Conservation (phyloP, 2,329 filamentous ascomycete genomes). For the Fusarium newnesense region DNA sequence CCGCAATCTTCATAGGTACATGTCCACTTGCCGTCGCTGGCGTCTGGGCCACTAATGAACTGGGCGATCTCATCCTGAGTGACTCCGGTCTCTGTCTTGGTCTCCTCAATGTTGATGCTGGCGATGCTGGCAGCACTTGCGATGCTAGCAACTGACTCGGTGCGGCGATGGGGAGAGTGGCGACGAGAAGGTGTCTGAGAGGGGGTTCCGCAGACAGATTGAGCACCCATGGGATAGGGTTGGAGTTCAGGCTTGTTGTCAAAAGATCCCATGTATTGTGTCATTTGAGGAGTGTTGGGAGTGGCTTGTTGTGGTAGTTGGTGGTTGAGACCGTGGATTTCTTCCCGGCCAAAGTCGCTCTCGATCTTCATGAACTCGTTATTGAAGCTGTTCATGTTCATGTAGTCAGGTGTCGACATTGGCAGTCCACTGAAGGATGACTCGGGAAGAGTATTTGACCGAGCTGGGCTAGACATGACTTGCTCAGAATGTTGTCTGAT, state of each 20-base stretch:
- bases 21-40: conserved; percentile 80
- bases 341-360: conserved; percentile 48
- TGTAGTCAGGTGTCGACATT: conserved; percentile 66
- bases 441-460: conserved; percentile 61
- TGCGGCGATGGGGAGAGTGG: conserved; percentile 60
- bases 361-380: conserved; percentile 57
- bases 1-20: conserved; percentile 82
- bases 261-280: conserved; percentile 56
- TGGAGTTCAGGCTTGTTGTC: conserved; percentile 56
- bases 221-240: conserved; percentile 38
- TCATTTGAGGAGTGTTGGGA: conserved; percentile 61
- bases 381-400: conserved; percentile 62
- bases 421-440: conserved; percentile 59
- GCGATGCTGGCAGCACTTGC: conserved; percentile 69
- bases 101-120: conserved; percentile 72
- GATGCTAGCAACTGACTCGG: conserved; percentile 68
- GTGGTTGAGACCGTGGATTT: conserved; percentile 48
- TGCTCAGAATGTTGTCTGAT: conserved; percentile 67
- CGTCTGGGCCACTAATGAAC: conserved; percentile 78
- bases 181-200: conserved; percentile 36
- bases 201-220: conserved; percentile 29
- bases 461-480: conserved; percentile 64
- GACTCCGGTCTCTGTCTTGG: conserved; percentile 82
- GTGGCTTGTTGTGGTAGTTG: conserved; percentile 62
- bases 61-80: conserved; percentile 84